Percentiles rank a stretch among this genome's conserved stretches.
These are phyloP conservation scores for Phytophthora tentaculata DNA, from an alignment of 352 stramenopile species.

Conservation along the genomic window DNA sequence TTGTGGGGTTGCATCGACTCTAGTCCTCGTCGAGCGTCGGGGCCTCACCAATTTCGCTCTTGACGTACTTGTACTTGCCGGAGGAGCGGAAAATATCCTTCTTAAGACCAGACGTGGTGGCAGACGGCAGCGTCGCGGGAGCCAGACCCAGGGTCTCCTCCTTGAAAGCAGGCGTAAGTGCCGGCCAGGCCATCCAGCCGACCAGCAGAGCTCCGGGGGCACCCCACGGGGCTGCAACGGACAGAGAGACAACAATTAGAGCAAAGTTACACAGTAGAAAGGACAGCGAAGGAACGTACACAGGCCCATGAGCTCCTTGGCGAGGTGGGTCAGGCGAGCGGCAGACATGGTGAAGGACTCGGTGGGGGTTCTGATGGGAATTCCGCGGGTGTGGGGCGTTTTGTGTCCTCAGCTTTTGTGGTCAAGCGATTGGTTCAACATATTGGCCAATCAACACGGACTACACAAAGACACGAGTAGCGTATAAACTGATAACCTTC, in stretches of 20 bases:
- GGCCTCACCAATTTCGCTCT: constrained; percentile 74
- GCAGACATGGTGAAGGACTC: constrained; percentile 25
- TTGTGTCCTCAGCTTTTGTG: constrained; percentile 1
- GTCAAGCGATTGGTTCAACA: background rate
- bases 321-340: constrained; percentile 50
- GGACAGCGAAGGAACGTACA: constrained; percentile 39
- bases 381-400: constrained; percentile 21
- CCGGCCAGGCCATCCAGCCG: constrained; percentile 78
- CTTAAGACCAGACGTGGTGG: constrained; percentile 26
- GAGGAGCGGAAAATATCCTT: constrained; percentile 49
- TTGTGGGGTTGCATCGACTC: background rate
- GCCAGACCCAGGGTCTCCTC: constrained; percentile 72
- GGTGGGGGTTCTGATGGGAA: background rate
- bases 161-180: constrained; percentile 76
- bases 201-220: constrained; percentile 55
- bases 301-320: constrained; percentile 57
- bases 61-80: constrained; percentile 86
- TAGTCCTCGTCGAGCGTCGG: constrained; percentile 77
- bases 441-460: constrained; percentile 2
- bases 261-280: background rate
- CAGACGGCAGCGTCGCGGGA: constrained; percentile 28
- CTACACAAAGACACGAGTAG: constrained; percentile 1
- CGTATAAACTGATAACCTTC: no score
- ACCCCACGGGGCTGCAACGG: constrained; percentile 51
- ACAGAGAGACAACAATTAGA: background rate